phyloP scores from a whole-genome alignment of 1,139 yeast genomes.

The Hanseniaspora gamundiae region DNA sequence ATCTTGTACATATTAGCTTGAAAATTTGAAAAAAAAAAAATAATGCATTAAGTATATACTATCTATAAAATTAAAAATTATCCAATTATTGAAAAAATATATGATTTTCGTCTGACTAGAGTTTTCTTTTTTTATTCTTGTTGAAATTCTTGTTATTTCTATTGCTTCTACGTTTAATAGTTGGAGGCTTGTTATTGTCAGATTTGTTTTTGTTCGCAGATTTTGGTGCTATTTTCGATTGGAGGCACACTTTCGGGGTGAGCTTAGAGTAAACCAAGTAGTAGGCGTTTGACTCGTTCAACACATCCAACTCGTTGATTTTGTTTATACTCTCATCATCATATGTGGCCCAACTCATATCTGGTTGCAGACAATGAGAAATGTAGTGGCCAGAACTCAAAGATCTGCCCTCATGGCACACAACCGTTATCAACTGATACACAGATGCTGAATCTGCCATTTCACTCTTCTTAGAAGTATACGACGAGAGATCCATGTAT shows the following conservation, averaged over 20 bases:
- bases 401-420: constrained; percentile 90
- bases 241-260: constrained; percentile 32
- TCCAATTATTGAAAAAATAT: background rate
- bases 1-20: background rate
- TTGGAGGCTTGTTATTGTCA: constrained; percentile 1
- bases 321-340: constrained; percentile 83
- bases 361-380: constrained; percentile 85
- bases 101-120: background rate
- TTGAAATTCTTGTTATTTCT: constrained; percentile 17
- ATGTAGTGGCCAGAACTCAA: constrained; percentile 89
- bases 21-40: too few species aligned
- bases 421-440: constrained; percentile 73
- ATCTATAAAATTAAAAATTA: background rate
- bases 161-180: constrained; percentile 12
- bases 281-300: constrained; percentile 81
- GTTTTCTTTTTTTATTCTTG: background rate
- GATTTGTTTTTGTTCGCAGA: background rate
- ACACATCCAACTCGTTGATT: constrained; percentile 59
- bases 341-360: constrained; percentile 83
- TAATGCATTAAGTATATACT: too few species aligned
- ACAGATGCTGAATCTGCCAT: constrained; percentile 34
- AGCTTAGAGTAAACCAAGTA: constrained; percentile 72
- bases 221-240: constrained; percentile 4
- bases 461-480: constrained; percentile 29
- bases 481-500: constrained; percentile 59